Base-by-base conservation (phyloP, 2,329 filamentous ascomycete genomes). In the Monosporascus cannonballus region DNA sequence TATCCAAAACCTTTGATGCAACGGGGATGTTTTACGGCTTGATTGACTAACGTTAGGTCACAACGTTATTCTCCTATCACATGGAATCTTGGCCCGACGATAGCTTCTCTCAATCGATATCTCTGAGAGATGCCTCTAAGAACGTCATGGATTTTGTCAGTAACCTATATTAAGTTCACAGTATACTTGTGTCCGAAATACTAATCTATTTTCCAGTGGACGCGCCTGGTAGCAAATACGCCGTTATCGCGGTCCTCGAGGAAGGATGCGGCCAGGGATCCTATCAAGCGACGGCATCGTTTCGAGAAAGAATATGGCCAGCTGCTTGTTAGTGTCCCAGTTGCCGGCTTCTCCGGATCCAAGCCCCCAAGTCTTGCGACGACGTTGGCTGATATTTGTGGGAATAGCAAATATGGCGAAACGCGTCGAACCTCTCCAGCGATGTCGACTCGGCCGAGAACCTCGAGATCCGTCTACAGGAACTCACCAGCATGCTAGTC, bases 401-500 rank as follows among this genome's bases (percentile, higher is more conserved):
- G 14, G n/a, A 11, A 15, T 51, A 79, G 76, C 72, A 83, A 69
- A 76, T 76, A 71, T 86, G 83, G 83, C 78, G 82, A 63, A 78
- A 75, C 56, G 78, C 80, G 17, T 77, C 80, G 56, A 85, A 84
- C 67, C 73, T 86, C 34, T 72, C 79, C 54, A 73, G 72, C 61
- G 83, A 86, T 61, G 72, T 76, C 65, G 81, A 84, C 57, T 80
- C 83, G 47, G 81, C 81, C 67, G 82, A 85, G 63, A 77, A 76
- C 52, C 75, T 86, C 66, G 81, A 85, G 67, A 76, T 79, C 57
- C 77, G 79, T 53, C 78, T 86, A 25, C 81, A 85, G 60, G 80
- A 84, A 61, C 76, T 86, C 42, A 85, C 81, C 59, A 80, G 78
- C 60, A 86, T 96, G 63, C 85, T 97, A 58, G 86, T 84, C 72